Evolutionary conservation across 1,284 basidiomycete genomes (phyloP), one percentile per base, ranked within the genome.

Genomic region (Papiliotrema fonsecae): DNA sequence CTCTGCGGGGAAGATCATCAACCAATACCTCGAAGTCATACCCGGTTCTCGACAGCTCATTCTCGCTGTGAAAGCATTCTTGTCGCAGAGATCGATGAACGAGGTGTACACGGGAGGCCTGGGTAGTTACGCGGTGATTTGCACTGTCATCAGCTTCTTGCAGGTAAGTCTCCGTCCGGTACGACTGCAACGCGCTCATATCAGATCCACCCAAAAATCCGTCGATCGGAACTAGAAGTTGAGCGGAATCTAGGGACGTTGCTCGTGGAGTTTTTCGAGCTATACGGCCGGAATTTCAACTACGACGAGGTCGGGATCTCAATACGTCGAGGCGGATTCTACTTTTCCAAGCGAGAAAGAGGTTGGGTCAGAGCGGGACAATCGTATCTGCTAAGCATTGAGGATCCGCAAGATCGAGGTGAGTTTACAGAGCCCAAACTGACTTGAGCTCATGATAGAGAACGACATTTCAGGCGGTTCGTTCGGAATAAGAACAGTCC

Each of bases 101-200:
- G 94, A 98, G 72, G 94, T 97, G 13, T 97, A 86, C 70, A 88
- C 87, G 0, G 94, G 96, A 10, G 94, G 96, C 0, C 73, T 99
- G 16, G 93, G 94, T 9, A 91, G 87, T 66, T 98, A 97, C 70
- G 86, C 87, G 55, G 89, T 97, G 57, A 92, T 97, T 48, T 94
- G 90, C 68, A 75, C 97, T 52, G 90, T 87, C 13, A 82, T 97
- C 60, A 90, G 84, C 67, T 97, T 97, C 70, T 76, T 99, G 41
- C 94, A 97, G 77, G 83, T 84, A 36, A 46, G 77, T 67, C 27
- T 9, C 6, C 43, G 46, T 10, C 14, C 10, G 38, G n/a, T 7
- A 30, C 26, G 14, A 27, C 24, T 30, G 24, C 30, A 36, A 6
- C 30, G 2, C 18, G 39, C 42, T 32, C n/a, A 25, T 21, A 32